A percentile compares a stretch with the other conserved stretches of the same genome.
phyloP scores from a whole-genome alignment of 2,329 filamentous ascomycete species.

The Neofusicoccum sp. region DNA sequence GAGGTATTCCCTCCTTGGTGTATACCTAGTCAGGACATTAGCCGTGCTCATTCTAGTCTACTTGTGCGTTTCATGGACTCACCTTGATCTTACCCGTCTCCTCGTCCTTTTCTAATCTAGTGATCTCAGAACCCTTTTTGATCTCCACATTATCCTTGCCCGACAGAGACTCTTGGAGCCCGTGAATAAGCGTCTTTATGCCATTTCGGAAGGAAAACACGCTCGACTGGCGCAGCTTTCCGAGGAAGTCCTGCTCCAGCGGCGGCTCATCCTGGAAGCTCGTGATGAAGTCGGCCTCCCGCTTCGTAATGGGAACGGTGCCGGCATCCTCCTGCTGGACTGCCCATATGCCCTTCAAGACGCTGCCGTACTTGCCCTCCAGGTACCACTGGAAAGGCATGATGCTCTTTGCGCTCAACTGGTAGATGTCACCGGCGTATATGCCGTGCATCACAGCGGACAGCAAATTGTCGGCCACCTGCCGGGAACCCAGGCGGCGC shows the following conservation, averaged over 20 bases:
- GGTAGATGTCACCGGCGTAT: conserved; percentile 83
- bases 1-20: background rate
- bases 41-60: background rate
- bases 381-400: conserved; percentile 52
- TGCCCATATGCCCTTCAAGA: conserved; percentile 33
- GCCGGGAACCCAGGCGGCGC: conserved; percentile 51
- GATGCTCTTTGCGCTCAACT: conserved; percentile 70
- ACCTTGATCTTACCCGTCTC: conserved; percentile 6
- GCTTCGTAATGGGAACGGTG: background rate
- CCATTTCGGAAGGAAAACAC: conserved; percentile 48
- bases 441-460: conserved; percentile 83
- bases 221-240: conserved; percentile 22
- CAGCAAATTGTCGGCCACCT: conserved; percentile 66
- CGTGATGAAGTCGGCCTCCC: conserved; percentile 1
- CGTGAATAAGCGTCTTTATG: conserved; percentile 39
- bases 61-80: background rate
- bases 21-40: background rate
- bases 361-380: conserved; percentile 45
- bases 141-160: conserved; percentile 41
- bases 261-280: conserved; percentile 10
- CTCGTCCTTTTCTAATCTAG: conserved; percentile 36
- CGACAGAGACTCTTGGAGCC: conserved; percentile 28
- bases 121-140: conserved; percentile 44
- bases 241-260: conserved; percentile 4
- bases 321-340: background rate